Base-by-base conservation (phyloP, 2,329 filamentous ascomycete genomes). In the Biscogniauxia mediterranea region DNA sequence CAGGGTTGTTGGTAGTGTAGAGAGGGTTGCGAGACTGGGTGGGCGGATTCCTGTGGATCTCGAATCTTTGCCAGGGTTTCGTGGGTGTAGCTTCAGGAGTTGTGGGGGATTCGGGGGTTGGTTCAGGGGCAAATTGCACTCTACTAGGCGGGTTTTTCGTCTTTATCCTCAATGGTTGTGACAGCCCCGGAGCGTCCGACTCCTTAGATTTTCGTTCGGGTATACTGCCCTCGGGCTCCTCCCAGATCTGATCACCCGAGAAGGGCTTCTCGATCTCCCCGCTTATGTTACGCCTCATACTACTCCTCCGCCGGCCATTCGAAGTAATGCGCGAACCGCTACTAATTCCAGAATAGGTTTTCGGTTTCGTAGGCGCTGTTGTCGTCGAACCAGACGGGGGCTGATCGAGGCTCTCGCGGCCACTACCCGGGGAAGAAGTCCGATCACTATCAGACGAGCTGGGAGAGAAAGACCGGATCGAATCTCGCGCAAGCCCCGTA, bases 41-140 rank as follows among this genome's bases (percentile, higher is more conserved):
- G 0, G 92, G 92, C 19, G 92, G 87, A 69, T 97, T 96, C 69
- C 85, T 89, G 74, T 96, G 85, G 61, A 96, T 95, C 74, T 97
- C 92, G 59, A 88, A 84, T 21, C 81, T 78, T 9, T 81, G 76
- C 17, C 83, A 70, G 32, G 76, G 74, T 67, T 80, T 80, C 65
- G 69, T 61, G 68, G 68, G 66, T 78, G 70, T 74, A 77, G 64
- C 69, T 77, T 67, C 74, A 74, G 69, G 46, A 70, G 69, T 52
- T 28, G 66, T 60, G 20, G 62, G 49, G 50, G 79, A 71, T 60
- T 77, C 76, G 20, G 78, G 76, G 46, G 80, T 74, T 70, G 74
- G 75, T 64, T 79, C 78, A 60, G 78, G 76, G 58, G 79, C 78
- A 63, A 85, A 83, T 65, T 85, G 80, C n/a, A 88, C 83, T 65